Evolutionary conservation across 495 filamentous ascomycete genomes (phyloP), one percentile per base, ranked within the genome.

Genomic region (Lepraria neglecta): DNA sequence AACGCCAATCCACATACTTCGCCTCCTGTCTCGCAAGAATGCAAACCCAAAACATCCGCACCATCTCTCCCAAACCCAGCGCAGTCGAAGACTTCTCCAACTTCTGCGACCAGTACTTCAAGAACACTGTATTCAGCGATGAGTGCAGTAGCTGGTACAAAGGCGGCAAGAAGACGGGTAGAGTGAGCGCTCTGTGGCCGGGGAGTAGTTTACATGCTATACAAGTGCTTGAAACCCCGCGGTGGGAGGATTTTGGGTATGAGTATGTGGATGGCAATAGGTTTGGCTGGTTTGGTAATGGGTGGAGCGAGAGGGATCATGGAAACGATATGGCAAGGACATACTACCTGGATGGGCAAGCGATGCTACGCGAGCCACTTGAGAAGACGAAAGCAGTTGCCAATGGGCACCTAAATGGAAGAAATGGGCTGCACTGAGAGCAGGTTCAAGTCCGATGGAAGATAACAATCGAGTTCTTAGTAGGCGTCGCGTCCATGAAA

Each of bases 241-340:
- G 87, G 15, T 89, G 85, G 84, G 86, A 90, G 71, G 86, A 90
- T 67, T 89, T 76, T 74, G 85, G 89, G 59, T 88, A 84, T 69
- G 77, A 76, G 59, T 83, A 85, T 67, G 56, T 71, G 27, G 74
- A 73, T 21, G 77, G 75, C 4, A 84, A 84, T 71, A 69, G 79
- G n/a, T 84, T 82, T 68, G 80, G 75, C 47, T 82, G 74, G 58
- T 80, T 84, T 70, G 82, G 82, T 0, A 83, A 82, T 73, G 81
- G 82, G 0, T 82, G 75, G 76, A 81, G 78, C 24, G 64, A 54
- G 46, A 71, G 73, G 48, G 80, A 83, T 45, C 42, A 30, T 14
- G 31, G 54, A 19, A 38, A 44, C 14, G 54, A 56, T 7, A 56
- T 44, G 38, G 35, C 35, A 6, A 56, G 35, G 40, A 56, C 54